Base-by-base conservation (phyloP, 495 filamentous ascomycete genomes). In the Aspergillus carlsbadensis region DNA sequence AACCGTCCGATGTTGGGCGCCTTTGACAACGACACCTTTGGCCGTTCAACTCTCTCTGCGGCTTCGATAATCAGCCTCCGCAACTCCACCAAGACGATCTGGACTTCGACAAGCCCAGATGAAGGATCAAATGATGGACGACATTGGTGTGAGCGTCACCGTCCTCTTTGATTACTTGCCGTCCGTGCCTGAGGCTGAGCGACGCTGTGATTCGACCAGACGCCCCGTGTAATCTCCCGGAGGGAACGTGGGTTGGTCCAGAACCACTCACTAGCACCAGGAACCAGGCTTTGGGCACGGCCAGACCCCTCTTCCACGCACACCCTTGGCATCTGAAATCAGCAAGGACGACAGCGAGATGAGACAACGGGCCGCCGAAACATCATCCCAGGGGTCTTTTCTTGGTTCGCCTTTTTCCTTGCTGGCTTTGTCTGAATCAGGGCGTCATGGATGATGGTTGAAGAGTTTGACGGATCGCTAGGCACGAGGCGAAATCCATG, bases 201-300 rank as follows among this genome's bases (percentile, higher is more conserved):
- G 31, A 21, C 35, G 15, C 29, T 45, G 13, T 64, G 57, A 60
- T 65, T 65, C 48, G 59, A 43, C 51, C 18, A 41, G 20, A 29
- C 21, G 43, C 33, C 36, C 52, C 45, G 40, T 36, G 53, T 59
- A 65, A 65, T 65, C 59, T 65, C 62, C 62, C 58, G 59, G 52
- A 40, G 35, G 48, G 56, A 62, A 62, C 56, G 56, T 65, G 58
- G 56, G 49, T 42, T 48, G 61, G 56, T 49, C 60, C 49, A 53
- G 56, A 59, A 54, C 56, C 41, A 48, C 37, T 37, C n/a, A 20
- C 26, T 52, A 8, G 41, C 41, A 43, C 10, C 41, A 43, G 41
- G 41, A 39, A 39, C 47, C 34, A 29, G 40, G 29, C 41, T 58
- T 40, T 11, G 31, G 37, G 33, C 60, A 62, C 59, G 59, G 45